These are phyloP conservation scores for Zalerion maritima DNA, from an alignment of 495 filamentous ascomycete species.

Conservation along the genomic window DNA sequence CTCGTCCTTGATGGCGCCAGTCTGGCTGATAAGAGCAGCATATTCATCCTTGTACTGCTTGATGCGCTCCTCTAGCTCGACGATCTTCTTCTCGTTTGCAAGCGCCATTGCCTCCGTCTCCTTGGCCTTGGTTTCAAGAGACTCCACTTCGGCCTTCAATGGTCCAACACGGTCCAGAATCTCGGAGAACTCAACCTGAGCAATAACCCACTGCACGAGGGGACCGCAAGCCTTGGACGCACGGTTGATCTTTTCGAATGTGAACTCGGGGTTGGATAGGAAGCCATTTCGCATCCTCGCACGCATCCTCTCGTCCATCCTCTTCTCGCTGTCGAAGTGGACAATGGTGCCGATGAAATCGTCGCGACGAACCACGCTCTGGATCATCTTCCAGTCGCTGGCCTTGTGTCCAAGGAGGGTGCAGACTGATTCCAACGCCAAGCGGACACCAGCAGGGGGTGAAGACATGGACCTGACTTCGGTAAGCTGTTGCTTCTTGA, in stretches of 20 bases:
- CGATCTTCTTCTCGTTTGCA: constrained; percentile 78
- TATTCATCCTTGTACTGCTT: constrained; percentile 96
- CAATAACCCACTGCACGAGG: constrained; percentile 91
- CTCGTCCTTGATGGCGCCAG: constrained; percentile 90
- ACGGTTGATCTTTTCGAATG: constrained; percentile 85
- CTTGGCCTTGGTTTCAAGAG: constrained; percentile 76
- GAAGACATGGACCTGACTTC: constrained; percentile 95
- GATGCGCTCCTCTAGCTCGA: constrained; percentile 74
- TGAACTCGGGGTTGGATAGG: constrained; percentile 84
- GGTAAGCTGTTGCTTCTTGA: constrained; percentile 90
- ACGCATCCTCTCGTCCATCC: constrained; percentile 76
- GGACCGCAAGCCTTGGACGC: constrained; percentile 95
- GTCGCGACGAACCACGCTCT: constrained; percentile 72
- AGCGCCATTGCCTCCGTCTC: constrained; percentile 90
- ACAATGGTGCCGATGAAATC: constrained; percentile 98
- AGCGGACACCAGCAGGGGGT: constrained; percentile 75
- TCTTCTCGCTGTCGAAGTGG: constrained; percentile 87
- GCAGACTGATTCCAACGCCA: constrained; percentile 90
- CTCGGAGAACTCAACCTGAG: constrained; percentile 92
- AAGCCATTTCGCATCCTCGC: constrained; percentile 86
- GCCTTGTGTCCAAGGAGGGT: constrained; percentile 84
- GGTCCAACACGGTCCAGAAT: constrained; percentile 93
- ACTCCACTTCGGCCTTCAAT: constrained; percentile 73
- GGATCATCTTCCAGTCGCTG: constrained; percentile 78
- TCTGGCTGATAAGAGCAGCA: constrained; percentile 88